Conservation (phyloP, 129 eudicot species). For the Erigeron canadensis region DNA sequence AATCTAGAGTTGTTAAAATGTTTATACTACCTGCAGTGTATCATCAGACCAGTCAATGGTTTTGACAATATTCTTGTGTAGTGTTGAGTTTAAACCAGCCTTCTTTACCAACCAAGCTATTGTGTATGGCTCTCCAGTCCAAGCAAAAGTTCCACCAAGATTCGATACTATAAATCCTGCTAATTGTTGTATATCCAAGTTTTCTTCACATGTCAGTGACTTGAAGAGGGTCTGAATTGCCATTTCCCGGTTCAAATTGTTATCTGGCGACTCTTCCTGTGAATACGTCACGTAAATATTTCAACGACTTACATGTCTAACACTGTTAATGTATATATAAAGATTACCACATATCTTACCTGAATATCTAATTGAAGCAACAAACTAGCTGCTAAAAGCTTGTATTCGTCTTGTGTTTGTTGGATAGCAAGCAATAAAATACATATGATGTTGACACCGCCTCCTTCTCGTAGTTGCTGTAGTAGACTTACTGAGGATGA, state of each 20-base stretch:
- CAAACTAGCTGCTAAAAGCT: constrained; percentile 68
- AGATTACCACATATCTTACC: constrained; percentile 45
- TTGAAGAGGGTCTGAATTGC: constrained; percentile 60
- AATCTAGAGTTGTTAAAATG: background rate
- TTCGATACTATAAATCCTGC: constrained; percentile 69
- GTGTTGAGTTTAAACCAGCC: constrained; percentile 57
- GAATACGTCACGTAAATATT: constrained; percentile 19
- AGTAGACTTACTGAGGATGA: constrained; percentile 50
- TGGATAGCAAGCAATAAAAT: constrained; percentile 53
- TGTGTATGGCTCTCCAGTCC: constrained; percentile 79
- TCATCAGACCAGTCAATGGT: constrained; percentile 57
- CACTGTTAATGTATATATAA: background rate
- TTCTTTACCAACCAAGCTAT: constrained; percentile 70
- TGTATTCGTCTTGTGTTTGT: constrained; percentile 58
- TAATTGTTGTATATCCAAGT: constrained; percentile 43
- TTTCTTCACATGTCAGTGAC: constrained; percentile 54
- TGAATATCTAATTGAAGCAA: constrained; percentile 66
- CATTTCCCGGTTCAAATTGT: constrained; percentile 41
- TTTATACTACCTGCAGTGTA: constrained; percentile 50
- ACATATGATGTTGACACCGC: constrained; percentile 48
- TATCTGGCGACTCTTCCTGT: constrained; percentile 57
- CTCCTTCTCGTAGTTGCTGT: constrained; percentile 55
- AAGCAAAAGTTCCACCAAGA: constrained; percentile 73
- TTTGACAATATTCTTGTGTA: constrained; percentile 63
- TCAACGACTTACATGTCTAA: constrained; percentile 16